Evolutionary conservation across 306 rosid species (phyloP).

Genomic region (Prunus armeniaca): DNA sequence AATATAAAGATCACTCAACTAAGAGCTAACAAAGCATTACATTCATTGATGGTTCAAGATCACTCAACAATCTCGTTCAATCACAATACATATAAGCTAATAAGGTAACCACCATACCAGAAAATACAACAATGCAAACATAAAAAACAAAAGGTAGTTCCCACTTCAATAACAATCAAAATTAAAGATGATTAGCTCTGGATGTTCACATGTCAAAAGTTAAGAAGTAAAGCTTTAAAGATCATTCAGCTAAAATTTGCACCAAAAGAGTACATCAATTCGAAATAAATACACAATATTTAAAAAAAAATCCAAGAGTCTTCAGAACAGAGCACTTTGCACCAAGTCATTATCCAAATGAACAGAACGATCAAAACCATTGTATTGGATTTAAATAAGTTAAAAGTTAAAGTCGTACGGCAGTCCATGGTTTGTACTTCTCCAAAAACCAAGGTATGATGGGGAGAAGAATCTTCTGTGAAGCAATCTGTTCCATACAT

Average conservation of each 20-base stretch:
- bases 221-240: background rate
- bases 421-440: conserved; percentile 99
- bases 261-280: background rate
- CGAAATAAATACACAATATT: background rate
- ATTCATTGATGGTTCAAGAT: background rate
- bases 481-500: conserved; percentile 86
- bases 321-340: background rate
- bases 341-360: conserved; percentile 12
- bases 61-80: background rate
- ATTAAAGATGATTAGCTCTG: background rate
- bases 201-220: background rate
- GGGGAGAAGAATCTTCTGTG: conserved; percentile 87
- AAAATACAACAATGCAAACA: too few relatives aligned
- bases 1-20: background rate
- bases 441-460: conserved; percentile 95
- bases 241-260: background rate
- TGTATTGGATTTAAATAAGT: conserved; percentile 4
- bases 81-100: background rate
- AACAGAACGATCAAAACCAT: conserved; percentile 10
- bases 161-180: background rate
- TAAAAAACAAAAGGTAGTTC: background rate
- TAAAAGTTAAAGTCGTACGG: conserved; percentile 52
- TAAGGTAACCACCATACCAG: too few relatives aligned
- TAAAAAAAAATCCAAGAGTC: background rate
- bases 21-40: background rate